Conservation (phyloP, 2,329 filamentous ascomycete genomes). For the Ramichloridium luteum region DNA sequence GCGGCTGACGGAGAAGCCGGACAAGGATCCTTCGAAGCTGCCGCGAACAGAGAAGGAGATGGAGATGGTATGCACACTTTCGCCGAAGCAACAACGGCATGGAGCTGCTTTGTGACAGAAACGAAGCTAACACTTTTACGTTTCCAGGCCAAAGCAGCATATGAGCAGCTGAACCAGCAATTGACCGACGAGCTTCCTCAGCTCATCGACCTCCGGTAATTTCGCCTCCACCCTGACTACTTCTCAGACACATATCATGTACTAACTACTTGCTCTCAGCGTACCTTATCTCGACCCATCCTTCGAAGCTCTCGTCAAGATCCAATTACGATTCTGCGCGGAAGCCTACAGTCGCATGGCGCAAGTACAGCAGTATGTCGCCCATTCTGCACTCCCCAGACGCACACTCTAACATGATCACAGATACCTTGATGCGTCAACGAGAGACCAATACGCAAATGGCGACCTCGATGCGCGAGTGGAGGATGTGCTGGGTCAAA, state of each 20-base stretch:
- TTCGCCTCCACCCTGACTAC: no score
- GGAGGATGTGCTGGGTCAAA: constrained; percentile 93
- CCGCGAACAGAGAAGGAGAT: constrained; percentile 92
- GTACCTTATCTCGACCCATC: constrained; percentile 95
- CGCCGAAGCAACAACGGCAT: no score
- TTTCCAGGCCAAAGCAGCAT: constrained; percentile 63
- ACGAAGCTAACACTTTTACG: constrained; percentile 21
- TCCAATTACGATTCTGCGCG: constrained; percentile 92
- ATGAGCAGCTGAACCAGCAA: constrained; percentile 96
- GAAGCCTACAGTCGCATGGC: constrained; percentile 97
- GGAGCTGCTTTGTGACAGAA: constrained; percentile 3
- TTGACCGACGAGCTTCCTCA: constrained; percentile 86
- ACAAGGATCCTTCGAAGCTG: constrained; percentile 95
- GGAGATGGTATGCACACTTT: constrained; percentile 48
- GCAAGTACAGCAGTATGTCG: constrained; percentile 84
- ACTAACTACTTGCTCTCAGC: constrained; percentile 11
- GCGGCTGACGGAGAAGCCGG: constrained; percentile 92
- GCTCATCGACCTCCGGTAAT: constrained; percentile 72
- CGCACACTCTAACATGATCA: constrained; percentile 1
- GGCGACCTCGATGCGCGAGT: constrained; percentile 84
- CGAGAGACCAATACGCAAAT: constrained; percentile 87
- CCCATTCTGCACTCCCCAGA: not conserved
- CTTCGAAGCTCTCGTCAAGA: constrained; percentile 97
- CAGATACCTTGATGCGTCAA: constrained; percentile 66
- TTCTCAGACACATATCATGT: not conserved